A percentile compares a stretch with the other conserved stretches of the same genome.
Conservation (phyloP, 2,329 filamentous ascomycete species). For the Penicillium psychrosexuale region DNA sequence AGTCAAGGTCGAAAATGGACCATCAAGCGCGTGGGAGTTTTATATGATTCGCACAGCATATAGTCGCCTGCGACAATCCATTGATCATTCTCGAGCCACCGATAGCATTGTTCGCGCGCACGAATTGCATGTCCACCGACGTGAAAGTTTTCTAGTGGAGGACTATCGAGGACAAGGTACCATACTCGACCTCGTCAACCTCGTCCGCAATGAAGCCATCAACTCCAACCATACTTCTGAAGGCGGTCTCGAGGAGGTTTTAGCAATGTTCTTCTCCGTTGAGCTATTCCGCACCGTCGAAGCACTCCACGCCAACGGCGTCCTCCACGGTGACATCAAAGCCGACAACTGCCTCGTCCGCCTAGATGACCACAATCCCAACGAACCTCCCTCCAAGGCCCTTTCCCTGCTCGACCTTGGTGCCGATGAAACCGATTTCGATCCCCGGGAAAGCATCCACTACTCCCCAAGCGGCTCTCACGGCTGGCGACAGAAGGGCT, state of each 20-base stretch:
- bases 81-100: slow-evolving; percentile 62
- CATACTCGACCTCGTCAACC: slow-evolving; percentile 89
- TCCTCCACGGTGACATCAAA: slow-evolving; percentile 93
- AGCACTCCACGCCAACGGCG: slow-evolving; percentile 71
- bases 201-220: slow-evolving; percentile 65
- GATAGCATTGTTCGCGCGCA: slow-evolving; percentile 79
- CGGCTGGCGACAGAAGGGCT: slow-evolving; percentile 76
- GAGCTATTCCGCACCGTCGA: slow-evolving; percentile 90
- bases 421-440: slow-evolving; percentile 16
- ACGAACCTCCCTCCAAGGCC: slow-evolving; percentile 20
- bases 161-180: slow-evolving; percentile 88
- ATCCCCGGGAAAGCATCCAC: slow-evolving; percentile 42
- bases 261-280: slow-evolving; percentile 93
- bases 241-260: slow-evolving; percentile 79
- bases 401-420: slow-evolving; percentile 32
- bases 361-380: slow-evolving; percentile 55
- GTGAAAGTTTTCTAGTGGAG: slow-evolving; percentile 86
- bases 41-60: slow-evolving; percentile 87
- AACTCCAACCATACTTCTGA: slow-evolving; percentile 48
- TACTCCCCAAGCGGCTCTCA: slow-evolving; percentile 71
- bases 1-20: slow-evolving; percentile 83
- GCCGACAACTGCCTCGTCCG: slow-evolving; percentile 92
- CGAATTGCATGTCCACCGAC: slow-evolving; percentile 85
- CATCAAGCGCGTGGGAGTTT: slow-evolving; percentile 90
- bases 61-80: slow-evolving; percentile 61